Evolutionary conservation across 1,284 basidiomycete genomes (phyloP).

Genomic region (Earliella scabrosa): DNA sequence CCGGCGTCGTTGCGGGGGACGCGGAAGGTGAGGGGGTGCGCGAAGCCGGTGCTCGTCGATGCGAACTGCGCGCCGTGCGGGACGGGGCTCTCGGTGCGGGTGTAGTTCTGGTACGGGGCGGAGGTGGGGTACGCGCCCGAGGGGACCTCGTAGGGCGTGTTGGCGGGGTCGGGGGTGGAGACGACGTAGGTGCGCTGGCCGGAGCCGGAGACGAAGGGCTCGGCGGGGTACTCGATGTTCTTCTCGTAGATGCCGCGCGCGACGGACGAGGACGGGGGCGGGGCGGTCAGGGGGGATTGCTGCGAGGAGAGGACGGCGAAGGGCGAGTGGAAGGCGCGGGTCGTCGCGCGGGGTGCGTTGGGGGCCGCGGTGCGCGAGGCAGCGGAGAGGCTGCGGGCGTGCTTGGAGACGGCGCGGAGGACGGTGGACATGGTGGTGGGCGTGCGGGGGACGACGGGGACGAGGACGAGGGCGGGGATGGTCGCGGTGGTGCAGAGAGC

Average conservation of each 20-base stretch:
- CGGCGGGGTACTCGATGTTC: constrained; percentile 52
- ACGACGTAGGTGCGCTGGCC: constrained; percentile 67
- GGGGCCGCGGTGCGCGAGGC: constrained; percentile 17
- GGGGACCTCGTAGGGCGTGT: constrained; percentile 64
- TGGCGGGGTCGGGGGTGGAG: constrained; percentile 62
- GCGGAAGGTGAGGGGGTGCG: constrained; percentile 49
- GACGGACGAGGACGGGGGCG: constrained; percentile 32
- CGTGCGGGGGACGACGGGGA: constrained; percentile 3
- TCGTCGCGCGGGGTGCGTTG: background rate
- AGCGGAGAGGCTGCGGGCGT: constrained; percentile 36
- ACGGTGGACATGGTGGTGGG: constrained; percentile 31
- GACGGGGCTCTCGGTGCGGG: constrained; percentile 44
- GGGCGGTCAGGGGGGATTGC: constrained; percentile 37
- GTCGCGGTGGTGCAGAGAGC: constrained; percentile 10
- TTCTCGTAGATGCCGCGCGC: constrained; percentile 53
- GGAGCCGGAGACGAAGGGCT: constrained; percentile 46
- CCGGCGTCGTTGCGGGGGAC: constrained; percentile 47
- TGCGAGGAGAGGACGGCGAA: constrained; percentile 50
- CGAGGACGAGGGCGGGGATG: constrained; percentile 4
- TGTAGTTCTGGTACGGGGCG: constrained; percentile 51
- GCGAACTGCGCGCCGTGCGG: constrained; percentile 39
- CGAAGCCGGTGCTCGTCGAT: constrained; percentile 47
- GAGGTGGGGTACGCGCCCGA: constrained; percentile 68
- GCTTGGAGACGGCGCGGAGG: constrained; percentile 34
- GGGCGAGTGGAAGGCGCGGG: constrained; percentile 62